Evolutionary conservation across 805 yeast species (phyloP).

Genomic region (Cyberlindnera suaveolens): DNA sequence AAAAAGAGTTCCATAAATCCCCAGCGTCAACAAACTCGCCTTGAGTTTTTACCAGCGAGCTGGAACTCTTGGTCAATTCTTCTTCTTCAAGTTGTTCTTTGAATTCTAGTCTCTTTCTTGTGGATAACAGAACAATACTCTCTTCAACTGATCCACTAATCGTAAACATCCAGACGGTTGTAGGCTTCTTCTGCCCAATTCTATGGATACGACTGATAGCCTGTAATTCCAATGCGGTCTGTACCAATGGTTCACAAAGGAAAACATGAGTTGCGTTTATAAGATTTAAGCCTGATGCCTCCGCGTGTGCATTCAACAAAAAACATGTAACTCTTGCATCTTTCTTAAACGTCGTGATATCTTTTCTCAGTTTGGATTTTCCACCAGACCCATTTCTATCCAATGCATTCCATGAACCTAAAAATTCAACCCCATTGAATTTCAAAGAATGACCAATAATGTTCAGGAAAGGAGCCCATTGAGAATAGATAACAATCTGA

Average conservation of each 20-base stretch:
- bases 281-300: slow-evolving; percentile 86
- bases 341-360: slow-evolving; percentile 55
- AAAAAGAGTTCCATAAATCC: slow-evolving; percentile 61
- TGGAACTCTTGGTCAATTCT: slow-evolving; percentile 47
- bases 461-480: slow-evolving; percentile 72
- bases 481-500: slow-evolving; percentile 85
- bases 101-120: slow-evolving; percentile 46
- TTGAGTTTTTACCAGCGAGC: slow-evolving; percentile 39
- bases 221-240: slow-evolving; percentile 81
- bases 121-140: slow-evolving; percentile 64
- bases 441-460: slow-evolving; percentile 62
- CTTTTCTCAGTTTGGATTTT: slow-evolving; percentile 12
- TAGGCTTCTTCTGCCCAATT: slow-evolving; percentile 77
- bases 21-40: slow-evolving; percentile 55
- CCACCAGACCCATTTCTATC: slow-evolving; percentile 1
- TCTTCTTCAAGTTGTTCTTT: slow-evolving; percentile 41
- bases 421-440: slow-evolving; percentile 47
- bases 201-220: slow-evolving; percentile 90
- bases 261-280: slow-evolving; percentile 91
- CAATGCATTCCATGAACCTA: slow-evolving; percentile 41
- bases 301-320: slow-evolving; percentile 74
- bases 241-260: slow-evolving; percentile 87
- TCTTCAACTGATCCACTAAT: slow-evolving; percentile 85
- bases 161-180: slow-evolving; percentile 90
- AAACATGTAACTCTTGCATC: slow-evolving; percentile 71